phyloP scores from a whole-genome alignment of 2,329 filamentous ascomycete genomes.

The Septoria linicola region DNA sequence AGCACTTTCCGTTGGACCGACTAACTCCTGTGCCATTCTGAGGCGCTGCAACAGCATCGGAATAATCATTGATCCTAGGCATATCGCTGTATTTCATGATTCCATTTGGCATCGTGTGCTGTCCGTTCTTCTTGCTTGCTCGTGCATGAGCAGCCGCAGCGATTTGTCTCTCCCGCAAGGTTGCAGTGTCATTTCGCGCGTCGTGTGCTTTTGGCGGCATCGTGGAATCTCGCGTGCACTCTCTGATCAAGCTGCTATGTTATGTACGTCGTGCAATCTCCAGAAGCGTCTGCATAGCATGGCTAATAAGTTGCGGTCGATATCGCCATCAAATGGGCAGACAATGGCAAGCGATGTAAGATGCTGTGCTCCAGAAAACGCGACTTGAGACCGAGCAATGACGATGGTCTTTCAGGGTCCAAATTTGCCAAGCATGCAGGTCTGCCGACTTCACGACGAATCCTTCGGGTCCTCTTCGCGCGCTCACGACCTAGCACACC shows the following conservation, averaged over 20 bases:
- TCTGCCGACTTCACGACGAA: too few relatives aligned
- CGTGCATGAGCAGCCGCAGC: slow-evolving; percentile 41
- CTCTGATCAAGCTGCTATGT: slow-evolving; percentile 1
- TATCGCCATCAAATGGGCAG: neutral
- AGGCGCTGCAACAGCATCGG: slow-evolving; percentile 16
- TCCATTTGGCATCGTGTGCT: slow-evolving; percentile 26
- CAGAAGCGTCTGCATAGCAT: neutral
- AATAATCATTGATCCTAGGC: slow-evolving; percentile 29
- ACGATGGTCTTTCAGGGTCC: too few relatives aligned
- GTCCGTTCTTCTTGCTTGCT: slow-evolving; percentile 38
- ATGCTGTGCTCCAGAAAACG: too few relatives aligned
- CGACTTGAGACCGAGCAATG: too few relatives aligned
- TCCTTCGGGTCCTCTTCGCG: too few relatives aligned
- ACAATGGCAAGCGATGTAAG: slow-evolving; percentile 1
- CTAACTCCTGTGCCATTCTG: slow-evolving; percentile 20
- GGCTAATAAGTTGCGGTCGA: neutral
- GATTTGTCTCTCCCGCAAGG: slow-evolving; percentile 44
- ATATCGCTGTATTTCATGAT: slow-evolving; percentile 33
- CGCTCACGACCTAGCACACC: too few relatives aligned
- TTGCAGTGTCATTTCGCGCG: slow-evolving; percentile 36
- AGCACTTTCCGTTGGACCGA: neutral
- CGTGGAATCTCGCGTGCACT: neutral
- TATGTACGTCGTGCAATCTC: slow-evolving; percentile 7
- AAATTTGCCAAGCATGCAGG: too few relatives aligned
- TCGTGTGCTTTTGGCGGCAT: slow-evolving; percentile 42